Percentiles rank a stretch among this genome's conserved stretches.
These are phyloP conservation scores for Geopyxis carbonaria DNA, from an alignment of 495 filamentous ascomycete species.

Conservation along the genomic window DNA sequence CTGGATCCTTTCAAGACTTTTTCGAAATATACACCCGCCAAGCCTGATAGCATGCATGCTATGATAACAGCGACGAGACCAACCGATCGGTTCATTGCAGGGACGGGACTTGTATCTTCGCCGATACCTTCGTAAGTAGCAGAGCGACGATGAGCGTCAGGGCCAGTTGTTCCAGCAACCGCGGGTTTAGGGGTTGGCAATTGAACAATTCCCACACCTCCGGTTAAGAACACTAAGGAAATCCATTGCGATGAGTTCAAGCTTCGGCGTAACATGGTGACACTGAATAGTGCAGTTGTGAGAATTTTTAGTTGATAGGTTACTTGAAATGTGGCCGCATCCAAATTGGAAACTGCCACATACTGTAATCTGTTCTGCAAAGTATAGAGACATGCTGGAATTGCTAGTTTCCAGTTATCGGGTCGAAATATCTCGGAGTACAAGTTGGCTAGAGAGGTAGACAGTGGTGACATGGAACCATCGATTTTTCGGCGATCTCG, in stretches of 20 bases:
- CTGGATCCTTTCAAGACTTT: constrained; percentile 77
- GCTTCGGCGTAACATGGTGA: constrained; percentile 52
- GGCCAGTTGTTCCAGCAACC: constrained; percentile 22
- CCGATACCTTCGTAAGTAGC: constrained; percentile 88
- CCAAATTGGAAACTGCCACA: constrained; percentile 75
- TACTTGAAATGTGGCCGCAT: constrained; percentile 80
- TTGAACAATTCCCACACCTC: constrained; percentile 77
- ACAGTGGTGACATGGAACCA: constrained; percentile 49
- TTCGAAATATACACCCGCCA: constrained; percentile 86
- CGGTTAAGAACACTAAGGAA: constrained; percentile 57
- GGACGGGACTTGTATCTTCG: constrained; percentile 47
- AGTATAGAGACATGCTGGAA: constrained; percentile 78
- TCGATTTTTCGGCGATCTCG: constrained; percentile 42
- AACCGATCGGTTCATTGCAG: constrained; percentile 53
- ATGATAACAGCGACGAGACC: constrained; percentile 64
- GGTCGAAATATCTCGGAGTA: constrained; percentile 63
- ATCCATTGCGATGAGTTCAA: constrained; percentile 60
- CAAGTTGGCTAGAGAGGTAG: constrained; percentile 64
- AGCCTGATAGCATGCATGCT: constrained; percentile 59
- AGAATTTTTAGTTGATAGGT: constrained; percentile 88
- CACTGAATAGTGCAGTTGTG: constrained; percentile 75
- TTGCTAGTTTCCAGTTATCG: constrained; percentile 92
- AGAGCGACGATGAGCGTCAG: constrained; percentile 46
- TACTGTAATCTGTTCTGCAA: constrained; percentile 85
- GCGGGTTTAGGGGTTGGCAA: constrained; percentile 33